Evolutionary conservation across 1,139 yeast genomes (phyloP).

Genomic region (Geotrichum siamense): DNA sequence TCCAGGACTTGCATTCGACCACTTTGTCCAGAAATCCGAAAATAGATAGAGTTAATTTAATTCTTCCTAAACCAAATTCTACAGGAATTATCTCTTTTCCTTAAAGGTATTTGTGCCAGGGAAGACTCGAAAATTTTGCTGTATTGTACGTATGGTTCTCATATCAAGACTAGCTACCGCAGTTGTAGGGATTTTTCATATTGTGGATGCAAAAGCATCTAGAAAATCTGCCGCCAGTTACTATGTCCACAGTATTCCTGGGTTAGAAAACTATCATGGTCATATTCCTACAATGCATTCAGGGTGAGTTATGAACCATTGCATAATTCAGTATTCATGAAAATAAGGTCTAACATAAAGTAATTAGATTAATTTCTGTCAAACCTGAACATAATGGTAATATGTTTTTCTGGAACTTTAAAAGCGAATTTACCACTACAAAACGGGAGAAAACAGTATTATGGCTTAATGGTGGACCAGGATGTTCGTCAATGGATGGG

Average conservation of each 20-base stretch:
- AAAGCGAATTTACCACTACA: constrained; percentile 28
- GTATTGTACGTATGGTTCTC: too few species aligned
- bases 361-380: constrained; percentile 37
- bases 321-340: not conserved
- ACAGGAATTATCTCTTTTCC: too few species aligned
- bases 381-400: constrained; percentile 50
- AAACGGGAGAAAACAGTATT: constrained; percentile 35
- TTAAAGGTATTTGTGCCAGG: too few species aligned
- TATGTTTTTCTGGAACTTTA: constrained; percentile 69
- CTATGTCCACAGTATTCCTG: constrained; percentile 35
- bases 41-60: too few species aligned
- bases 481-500: constrained; percentile 97
- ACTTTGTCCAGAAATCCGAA: too few species aligned
- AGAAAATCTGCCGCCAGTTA: constrained; percentile 34
- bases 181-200: not conserved
- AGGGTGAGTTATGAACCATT: constrained; percentile 34
- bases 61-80: too few species aligned
- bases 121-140: too few species aligned
- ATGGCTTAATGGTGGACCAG: constrained; percentile 88
- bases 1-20: too few species aligned
- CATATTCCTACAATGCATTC: constrained; percentile 39
- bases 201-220: not conserved
- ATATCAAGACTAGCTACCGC: not conserved
- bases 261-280: constrained; percentile 25
- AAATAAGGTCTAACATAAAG: too few species aligned